Evolutionary conservation across 108 stramenopile species (phyloP), one percentile per base, ranked within the genome.

Genomic region (Conticribra weissflogii): DNA sequence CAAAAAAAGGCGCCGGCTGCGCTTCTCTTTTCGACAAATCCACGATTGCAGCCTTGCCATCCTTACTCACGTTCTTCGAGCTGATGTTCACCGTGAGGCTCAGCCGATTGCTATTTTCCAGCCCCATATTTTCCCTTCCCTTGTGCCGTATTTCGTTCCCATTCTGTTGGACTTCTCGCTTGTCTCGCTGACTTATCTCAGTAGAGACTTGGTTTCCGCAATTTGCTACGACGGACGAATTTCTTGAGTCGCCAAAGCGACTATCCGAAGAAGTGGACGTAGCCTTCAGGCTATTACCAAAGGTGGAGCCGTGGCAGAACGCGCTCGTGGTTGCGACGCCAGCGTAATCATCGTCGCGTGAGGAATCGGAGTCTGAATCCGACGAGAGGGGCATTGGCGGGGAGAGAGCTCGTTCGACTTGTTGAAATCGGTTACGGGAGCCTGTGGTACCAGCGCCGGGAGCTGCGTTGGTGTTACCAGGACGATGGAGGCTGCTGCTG

Each of bases 1-100:
- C 79, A 59, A 85, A 88, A 56, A 67, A 85, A 15, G 88, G 88
- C 16, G 71, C 57, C 22, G 66, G 81, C 36, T 41, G 36, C 36
- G 36, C 36, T 12, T 41, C 36, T 12, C 36, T 41, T 12, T 41
- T 41, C 8, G 8, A 9, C 36, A 41, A 41, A 12, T 41, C 36
- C 12, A 9, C 12, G 8, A 41, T 41, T 9, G 12, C 12, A 12
- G 36, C 36, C 36, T 41, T 12, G 36, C 36, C 36, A 41, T 12
- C 12, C 36, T 41, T 41, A 12, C n/a, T n/a, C n/a, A n/a, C n/a
- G n/a, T n/a, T n/a, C n/a, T n/a, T n/a, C n/a, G n/a, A n/a, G n/a
- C n/a, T n/a, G n/a, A n/a, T n/a, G n/a, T n/a, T n/a, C n/a, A n/a
- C n/a, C n/a, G 36, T 41, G 36, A 41, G 36, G 36, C 8, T 41